Evolutionary conservation across 2,329 filamentous ascomycete genomes (phyloP), one percentile per base, ranked within the genome.

Genomic region (Colletotrichum cuscutae): DNA sequence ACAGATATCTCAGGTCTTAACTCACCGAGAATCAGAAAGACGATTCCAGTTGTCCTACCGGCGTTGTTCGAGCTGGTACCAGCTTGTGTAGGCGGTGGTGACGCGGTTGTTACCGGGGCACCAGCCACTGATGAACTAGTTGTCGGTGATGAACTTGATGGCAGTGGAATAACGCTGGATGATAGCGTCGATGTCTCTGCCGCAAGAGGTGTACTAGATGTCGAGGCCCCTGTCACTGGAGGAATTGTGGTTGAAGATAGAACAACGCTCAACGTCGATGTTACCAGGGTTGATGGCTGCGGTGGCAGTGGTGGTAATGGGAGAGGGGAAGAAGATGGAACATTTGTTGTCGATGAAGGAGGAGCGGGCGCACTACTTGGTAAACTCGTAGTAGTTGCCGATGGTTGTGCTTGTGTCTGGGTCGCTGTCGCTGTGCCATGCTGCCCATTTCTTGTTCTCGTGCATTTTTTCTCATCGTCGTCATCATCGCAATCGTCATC

Each of bases 401-500:
- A 53, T n/a, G 49, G n/a, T 8, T 53, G 49, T 53, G 22, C 12
- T 24, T n/a, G 49, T 12, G 49, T 13, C 22, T 11, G 49, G 11
- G 49, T 53, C 49, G n/a, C 8, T 53, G 49, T 24, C 5, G 49
- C 49, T 2, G 49, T 53, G n/a, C 49, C 24, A 11, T 53, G 19
- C n/a, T 8, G 9, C 37, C 24, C 19, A 30, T 12, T 46, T 54
- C 46, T 28, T 5, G 46, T 66, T 8, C 56, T 59, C 12, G 8
- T 68, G 22, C 66, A 57, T 8, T n/a, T 68, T 11, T 37, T 62
- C 52, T 68, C 66, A 7, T 68, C 66, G 7, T 68, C 59, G 1
- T 64, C 59, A 2, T 58, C 59, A 13, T 68, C 66, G 4, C 66
- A 64, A 4, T 68, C 66, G n/a, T 68, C 26, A 2, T 68, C 59